Evolutionary conservation across 306 rosid species (phyloP).

Genomic region (Adenanthera pavonina): DNA sequence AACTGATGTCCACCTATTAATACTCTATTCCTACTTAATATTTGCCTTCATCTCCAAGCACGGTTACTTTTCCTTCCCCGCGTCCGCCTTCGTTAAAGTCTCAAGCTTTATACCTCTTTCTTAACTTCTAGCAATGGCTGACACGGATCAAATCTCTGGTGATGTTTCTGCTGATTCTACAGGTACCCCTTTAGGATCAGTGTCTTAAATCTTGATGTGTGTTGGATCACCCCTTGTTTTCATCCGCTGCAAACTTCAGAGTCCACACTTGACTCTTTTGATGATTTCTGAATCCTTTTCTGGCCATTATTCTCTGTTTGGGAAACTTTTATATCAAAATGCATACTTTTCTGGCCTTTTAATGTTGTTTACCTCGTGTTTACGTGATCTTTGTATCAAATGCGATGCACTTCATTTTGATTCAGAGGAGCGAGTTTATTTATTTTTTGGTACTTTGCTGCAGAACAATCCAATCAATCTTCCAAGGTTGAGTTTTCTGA

Average conservation of each 20-base stretch:
- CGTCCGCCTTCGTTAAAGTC: background rate
- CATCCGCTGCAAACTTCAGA: background rate
- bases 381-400: background rate
- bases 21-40: constrained; percentile 10
- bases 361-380: background rate
- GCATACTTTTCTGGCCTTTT: background rate
- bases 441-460: constrained; percentile 4
- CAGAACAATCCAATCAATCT: constrained; percentile 55
- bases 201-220: background rate
- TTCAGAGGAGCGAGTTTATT: background rate
- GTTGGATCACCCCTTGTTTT: background rate
- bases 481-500: constrained; percentile 71
- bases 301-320: background rate
- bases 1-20: constrained; percentile 43
- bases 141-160: constrained; percentile 44
- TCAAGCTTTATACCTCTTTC: background rate
- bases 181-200: constrained; percentile 48
- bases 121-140: constrained; percentile 53
- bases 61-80: constrained; percentile 1
- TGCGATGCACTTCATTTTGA: background rate
- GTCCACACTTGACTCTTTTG: background rate
- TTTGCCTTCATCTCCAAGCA: constrained; percentile 37
- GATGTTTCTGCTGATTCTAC: constrained; percentile 45
- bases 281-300: background rate
- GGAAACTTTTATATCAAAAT: background rate